Evolutionary conservation across 345 rosid species (phyloP).

Genomic region (Gossypium arboreum): DNA sequence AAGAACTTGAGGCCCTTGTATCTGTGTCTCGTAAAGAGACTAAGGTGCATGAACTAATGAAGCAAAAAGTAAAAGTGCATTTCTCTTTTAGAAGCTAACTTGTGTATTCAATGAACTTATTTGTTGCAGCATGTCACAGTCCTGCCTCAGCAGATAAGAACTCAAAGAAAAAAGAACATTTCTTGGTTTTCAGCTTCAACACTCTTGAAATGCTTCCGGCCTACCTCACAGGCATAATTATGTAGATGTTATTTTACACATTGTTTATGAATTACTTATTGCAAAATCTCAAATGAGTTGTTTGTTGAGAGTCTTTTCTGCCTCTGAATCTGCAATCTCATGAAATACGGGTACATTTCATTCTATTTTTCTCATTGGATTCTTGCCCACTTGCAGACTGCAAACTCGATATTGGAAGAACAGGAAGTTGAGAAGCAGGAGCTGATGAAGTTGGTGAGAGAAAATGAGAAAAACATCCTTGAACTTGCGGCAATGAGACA

Average conservation of each 20-base stretch:
- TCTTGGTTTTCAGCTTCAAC: background rate
- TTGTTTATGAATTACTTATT: background rate
- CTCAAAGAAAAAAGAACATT: constrained; percentile 18
- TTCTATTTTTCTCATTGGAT: background rate
- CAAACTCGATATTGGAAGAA: background rate
- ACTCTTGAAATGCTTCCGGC: background rate
- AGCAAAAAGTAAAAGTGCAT: background rate
- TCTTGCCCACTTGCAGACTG: constrained; percentile 2
- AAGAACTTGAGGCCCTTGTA: constrained; percentile 89
- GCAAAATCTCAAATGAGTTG: background rate
- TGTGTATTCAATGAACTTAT: constrained; percentile 17
- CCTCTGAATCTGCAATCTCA: background rate
- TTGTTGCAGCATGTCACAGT: constrained; percentile 42
- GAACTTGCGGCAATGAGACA: constrained; percentile 36
- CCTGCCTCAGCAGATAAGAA: constrained; percentile 58
- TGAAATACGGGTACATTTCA: background rate
- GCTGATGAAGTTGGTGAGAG: constrained; percentile 34
- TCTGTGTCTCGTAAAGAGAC: constrained; percentile 59
- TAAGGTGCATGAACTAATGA: constrained; percentile 41
- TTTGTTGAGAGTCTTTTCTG: background rate
- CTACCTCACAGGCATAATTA: background rate
- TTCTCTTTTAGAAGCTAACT: background rate
- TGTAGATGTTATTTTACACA: background rate
- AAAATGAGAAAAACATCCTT: constrained; percentile 33
- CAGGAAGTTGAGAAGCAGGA: constrained; percentile 39